Evolutionary conservation across 176 grass and related monocot genomes (phyloP).

Genomic region (Cenchrus americanus): DNA sequence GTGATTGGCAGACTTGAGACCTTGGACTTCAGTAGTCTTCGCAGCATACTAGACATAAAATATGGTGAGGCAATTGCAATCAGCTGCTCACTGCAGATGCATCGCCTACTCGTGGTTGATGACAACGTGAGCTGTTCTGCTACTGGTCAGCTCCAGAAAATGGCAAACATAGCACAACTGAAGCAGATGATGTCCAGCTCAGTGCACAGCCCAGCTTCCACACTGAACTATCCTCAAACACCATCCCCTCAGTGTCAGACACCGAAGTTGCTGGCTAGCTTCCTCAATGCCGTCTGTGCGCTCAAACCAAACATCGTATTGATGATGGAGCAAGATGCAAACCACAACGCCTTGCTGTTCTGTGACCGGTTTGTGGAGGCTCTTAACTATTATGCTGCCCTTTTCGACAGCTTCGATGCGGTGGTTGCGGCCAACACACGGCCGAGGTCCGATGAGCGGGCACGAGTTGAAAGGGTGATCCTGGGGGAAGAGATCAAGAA

Average conservation of each 20-base stretch:
- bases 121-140: conserved; percentile 10
- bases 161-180: neutral
- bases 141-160: conserved; percentile 42
- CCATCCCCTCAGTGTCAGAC: conserved; percentile 25
- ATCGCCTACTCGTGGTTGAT: conserved; percentile 40
- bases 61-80: conserved; percentile 29
- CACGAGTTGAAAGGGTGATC: conserved; percentile 47
- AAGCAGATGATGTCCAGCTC: conserved; percentile 38
- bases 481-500: conserved; percentile 57
- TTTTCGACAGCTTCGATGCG: conserved; percentile 50
- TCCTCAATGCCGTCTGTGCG: conserved; percentile 22
- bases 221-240: conserved; percentile 32
- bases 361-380: conserved; percentile 41
- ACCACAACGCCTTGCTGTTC: conserved; percentile 49
- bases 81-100: conserved; percentile 41
- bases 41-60: conserved; percentile 35
- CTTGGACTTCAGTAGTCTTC: conserved; percentile 50
- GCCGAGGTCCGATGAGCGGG: conserved; percentile 16
- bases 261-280: conserved; percentile 17
- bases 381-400: conserved; percentile 43
- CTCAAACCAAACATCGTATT: conserved; percentile 51
- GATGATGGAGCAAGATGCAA: conserved; percentile 60
- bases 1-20: conserved; percentile 53
- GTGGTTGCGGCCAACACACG: neutral
- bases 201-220: conserved; percentile 35